Evolutionary conservation across 2,329 filamentous ascomycete species (phyloP).

Genomic region (Penicillium sp.): DNA sequence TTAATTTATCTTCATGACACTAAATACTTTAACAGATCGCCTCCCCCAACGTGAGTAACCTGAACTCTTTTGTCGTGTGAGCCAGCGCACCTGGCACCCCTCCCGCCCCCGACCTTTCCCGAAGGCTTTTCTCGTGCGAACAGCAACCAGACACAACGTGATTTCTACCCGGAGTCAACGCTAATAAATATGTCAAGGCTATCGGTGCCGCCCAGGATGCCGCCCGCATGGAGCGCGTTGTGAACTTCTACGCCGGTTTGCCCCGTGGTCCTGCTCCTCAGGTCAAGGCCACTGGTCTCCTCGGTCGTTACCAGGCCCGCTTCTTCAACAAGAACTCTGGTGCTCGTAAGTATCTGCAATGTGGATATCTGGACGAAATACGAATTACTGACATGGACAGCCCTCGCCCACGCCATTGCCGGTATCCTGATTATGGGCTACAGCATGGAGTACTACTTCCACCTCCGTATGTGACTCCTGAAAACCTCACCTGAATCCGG

Average conservation of each 20-base stretch:
- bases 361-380: not conserved
- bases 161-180: slow-evolving; percentile 8
- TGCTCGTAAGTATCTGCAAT: slow-evolving; percentile 68
- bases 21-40: slow-evolving; percentile 42
- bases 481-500: not conserved
- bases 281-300: slow-evolving; percentile 74
- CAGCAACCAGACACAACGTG: slow-evolving; percentile 9
- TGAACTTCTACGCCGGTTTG: slow-evolving; percentile 98
- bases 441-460: slow-evolving; percentile 99
- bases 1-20: slow-evolving; percentile 27
- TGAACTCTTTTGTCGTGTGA: slow-evolving; percentile 2
- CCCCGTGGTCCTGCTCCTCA: slow-evolving; percentile 88
- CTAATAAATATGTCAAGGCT: slow-evolving; percentile 61
- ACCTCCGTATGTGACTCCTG: slow-evolving; percentile 73
- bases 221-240: slow-evolving; percentile 94
- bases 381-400: slow-evolving; percentile 49
- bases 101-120: slow-evolving; percentile 17
- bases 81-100: slow-evolving; percentile 10
- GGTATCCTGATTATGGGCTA: slow-evolving; percentile 81
- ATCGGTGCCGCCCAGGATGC: slow-evolving; percentile 95
- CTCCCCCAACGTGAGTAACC: slow-evolving; percentile 40
- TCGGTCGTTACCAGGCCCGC: slow-evolving; percentile 79
- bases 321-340: slow-evolving; percentile 93
- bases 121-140: slow-evolving; percentile 26
- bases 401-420: slow-evolving; percentile 82